Conservation (phyloP, 1,284 basidiomycete species). For the Moesziomyces antarcticus region DNA sequence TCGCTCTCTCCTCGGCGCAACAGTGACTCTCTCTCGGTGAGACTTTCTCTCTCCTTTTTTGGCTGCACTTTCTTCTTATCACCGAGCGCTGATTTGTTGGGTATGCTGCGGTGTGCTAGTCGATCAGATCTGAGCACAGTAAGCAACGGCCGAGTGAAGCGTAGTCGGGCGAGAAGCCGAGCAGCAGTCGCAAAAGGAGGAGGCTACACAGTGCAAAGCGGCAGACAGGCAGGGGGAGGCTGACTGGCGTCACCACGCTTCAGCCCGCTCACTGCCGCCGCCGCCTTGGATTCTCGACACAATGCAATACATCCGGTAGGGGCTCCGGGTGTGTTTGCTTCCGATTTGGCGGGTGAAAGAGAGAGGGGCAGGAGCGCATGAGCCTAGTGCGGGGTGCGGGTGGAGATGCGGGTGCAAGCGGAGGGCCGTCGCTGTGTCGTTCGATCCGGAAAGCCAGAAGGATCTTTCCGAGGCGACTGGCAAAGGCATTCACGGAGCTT, state of each 20-base stretch:
- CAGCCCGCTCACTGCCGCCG: not conserved
- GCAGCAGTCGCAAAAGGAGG: not conserved
- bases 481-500: conserved; percentile 25
- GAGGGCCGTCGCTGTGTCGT: not conserved
- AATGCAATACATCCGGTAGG: not conserved
- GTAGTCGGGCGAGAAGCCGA: conserved; percentile 15
- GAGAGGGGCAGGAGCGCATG: not conserved
- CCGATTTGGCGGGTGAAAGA: conserved; percentile 20
- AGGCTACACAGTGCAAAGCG: not conserved
- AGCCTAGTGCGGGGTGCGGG: not conserved
- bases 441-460: conserved; percentile 6
- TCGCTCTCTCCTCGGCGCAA: conserved; percentile 21
- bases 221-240: not conserved
- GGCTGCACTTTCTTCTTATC: conserved; percentile 6
- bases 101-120: conserved; percentile 8
- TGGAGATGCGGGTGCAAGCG: conserved; percentile 8
- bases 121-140: conserved; percentile 15
- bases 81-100: conserved; percentile 20
- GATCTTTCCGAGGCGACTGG: conserved; percentile 24
- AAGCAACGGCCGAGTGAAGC: conserved; percentile 27
- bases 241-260: conserved; percentile 14
- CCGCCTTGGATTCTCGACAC: conserved; percentile 18
- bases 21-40: conserved; percentile 7
- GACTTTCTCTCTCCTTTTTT: conserved; percentile 12
- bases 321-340: not conserved